A percentile compares a stretch with the other conserved stretches of the same genome.
These are phyloP conservation scores for Raphanus raphanistrum DNA, from an alignment of 345 rosid species.

Conservation along the genomic window DNA sequence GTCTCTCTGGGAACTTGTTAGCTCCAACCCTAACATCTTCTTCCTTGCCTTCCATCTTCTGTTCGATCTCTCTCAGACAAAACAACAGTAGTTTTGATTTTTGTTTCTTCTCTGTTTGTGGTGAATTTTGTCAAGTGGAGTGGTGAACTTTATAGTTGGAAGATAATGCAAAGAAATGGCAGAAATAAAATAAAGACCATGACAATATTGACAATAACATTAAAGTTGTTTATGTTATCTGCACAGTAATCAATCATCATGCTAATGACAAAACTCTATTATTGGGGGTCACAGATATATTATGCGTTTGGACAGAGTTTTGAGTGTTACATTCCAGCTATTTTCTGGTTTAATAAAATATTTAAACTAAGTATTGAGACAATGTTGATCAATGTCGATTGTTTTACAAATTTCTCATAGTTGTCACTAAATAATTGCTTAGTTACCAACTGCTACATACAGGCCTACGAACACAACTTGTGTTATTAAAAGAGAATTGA, in stretches of 20 bases:
- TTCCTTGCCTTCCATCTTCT: slow-evolving; percentile 48
- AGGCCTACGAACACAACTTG: neutral
- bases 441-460: neutral
- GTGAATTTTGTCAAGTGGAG: slow-evolving; percentile 10
- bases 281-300: slow-evolving; percentile 3
- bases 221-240: slow-evolving; percentile 24
- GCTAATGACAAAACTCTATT: slow-evolving; percentile 5
- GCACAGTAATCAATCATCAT: slow-evolving; percentile 19
- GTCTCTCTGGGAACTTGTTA: slow-evolving; percentile 49
- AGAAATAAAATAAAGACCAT: slow-evolving; percentile 7
- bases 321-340: slow-evolving; percentile 27
- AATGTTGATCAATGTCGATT: neutral
- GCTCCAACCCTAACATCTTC: slow-evolving; percentile 52
- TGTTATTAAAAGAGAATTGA: too few species aligned
- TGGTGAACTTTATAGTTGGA: slow-evolving; percentile 20
- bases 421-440: neutral
- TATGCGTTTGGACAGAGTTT: slow-evolving; percentile 29
- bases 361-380: neutral
- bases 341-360: neutral
- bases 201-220: slow-evolving; percentile 17
- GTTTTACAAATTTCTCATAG: neutral
- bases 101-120: neutral
- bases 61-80: neutral
- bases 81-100: neutral
- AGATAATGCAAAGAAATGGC: slow-evolving; percentile 18